Conservation (phyloP, 306 rosid species). For the Cucurbita moschata region DNA sequence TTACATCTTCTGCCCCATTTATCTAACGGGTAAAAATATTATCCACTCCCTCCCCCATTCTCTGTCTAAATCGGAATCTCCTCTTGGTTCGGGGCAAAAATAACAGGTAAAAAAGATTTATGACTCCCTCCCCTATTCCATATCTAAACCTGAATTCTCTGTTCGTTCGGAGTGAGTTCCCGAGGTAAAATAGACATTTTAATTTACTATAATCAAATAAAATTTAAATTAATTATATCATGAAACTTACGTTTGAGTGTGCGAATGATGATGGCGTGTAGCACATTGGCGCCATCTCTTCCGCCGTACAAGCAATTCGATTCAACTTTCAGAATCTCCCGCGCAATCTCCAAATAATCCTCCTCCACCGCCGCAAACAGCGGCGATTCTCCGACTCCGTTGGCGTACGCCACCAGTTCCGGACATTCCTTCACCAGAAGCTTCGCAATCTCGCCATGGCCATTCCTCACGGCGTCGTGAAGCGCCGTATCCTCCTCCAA, state of each 20-base stretch:
- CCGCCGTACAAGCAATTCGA: not conserved
- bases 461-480: not conserved
- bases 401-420: not conserved
- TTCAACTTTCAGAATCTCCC: not conserved
- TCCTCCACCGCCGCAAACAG: not conserved
- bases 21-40: too few relatives aligned
- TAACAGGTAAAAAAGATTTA: too few relatives aligned
- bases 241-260: not conserved
- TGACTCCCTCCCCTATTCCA: too few relatives aligned
- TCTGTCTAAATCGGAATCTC: too few relatives aligned
- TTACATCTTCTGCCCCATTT: too few relatives aligned
- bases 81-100: too few relatives aligned
- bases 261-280: not conserved
- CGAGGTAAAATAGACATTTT: too few relatives aligned
- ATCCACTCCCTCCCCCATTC: too few relatives aligned
- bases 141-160: too few relatives aligned
- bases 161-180: too few relatives aligned
- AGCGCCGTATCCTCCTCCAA: not conserved
- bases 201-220: too few relatives aligned
- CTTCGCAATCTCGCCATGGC: not conserved
- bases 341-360: not conserved
- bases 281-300: not conserved
- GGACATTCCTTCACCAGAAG: slow-evolving; percentile 1
- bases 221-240: too few relatives aligned
- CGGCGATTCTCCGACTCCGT: not conserved